phyloP scores from a whole-genome alignment of 2,329 filamentous ascomycete genomes.

The Lecanicillium sp. region DNA sequence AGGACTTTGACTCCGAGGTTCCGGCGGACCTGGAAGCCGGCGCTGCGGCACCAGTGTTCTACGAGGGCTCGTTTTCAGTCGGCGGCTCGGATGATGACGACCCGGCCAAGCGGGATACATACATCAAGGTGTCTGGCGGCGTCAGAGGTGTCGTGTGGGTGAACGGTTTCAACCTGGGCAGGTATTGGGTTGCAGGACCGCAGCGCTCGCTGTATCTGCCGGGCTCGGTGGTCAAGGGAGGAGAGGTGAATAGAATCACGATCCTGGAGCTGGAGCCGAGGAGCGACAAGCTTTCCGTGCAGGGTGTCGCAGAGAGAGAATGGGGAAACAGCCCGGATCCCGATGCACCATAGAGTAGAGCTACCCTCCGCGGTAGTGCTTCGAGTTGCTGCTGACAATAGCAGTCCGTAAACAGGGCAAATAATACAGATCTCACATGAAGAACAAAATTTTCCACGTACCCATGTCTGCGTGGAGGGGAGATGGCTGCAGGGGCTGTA shows the following conservation, averaged over 20 bases:
- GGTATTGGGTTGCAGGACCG: slow-evolving; percentile 38
- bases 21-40: background rate
- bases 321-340: slow-evolving; percentile 8
- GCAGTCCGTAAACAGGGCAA: no score
- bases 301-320: slow-evolving; percentile 3
- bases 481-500: no score
- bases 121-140: slow-evolving; percentile 29
- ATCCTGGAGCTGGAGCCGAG: slow-evolving; percentile 34
- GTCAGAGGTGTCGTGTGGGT: slow-evolving; percentile 39
- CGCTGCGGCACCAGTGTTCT: slow-evolving; percentile 7
- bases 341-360: background rate
- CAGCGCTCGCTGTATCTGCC: slow-evolving; percentile 39
- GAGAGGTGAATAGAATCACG: slow-evolving; percentile 29
- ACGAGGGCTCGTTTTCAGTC: slow-evolving; percentile 18
- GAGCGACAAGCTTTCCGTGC: background rate
- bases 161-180: slow-evolving; percentile 35
- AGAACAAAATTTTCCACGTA: no score
- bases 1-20: background rate
- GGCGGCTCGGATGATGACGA: slow-evolving; percentile 6
- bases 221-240: slow-evolving; percentile 24
- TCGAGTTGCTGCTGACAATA: no score
- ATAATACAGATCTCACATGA: no score
- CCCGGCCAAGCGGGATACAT: slow-evolving; percentile 21
- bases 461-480: no score
- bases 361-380: no score